Conservation (phyloP, 2,329 filamentous ascomycete species). For the Stachybotrys chartarum region DNA sequence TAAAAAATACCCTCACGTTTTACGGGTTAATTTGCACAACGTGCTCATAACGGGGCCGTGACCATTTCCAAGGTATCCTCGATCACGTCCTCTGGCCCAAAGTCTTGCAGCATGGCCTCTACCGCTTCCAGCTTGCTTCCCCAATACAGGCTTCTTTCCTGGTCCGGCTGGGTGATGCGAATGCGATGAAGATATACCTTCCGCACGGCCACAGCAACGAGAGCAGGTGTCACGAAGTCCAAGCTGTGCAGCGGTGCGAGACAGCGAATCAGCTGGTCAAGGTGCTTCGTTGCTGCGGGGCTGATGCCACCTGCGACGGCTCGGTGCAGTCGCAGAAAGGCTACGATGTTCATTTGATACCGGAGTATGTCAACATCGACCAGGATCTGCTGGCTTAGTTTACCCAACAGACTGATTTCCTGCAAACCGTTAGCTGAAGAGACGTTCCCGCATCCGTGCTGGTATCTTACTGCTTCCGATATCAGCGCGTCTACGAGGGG, state of each 20-base stretch:
- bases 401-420: conserved; percentile 53
- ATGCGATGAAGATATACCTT: conserved; percentile 90
- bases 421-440: conserved; percentile 17
- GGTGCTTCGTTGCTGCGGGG: conserved; percentile 70
- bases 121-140: conserved; percentile 73
- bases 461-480: conserved; percentile 31
- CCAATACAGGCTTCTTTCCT: conserved; percentile 88
- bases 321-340: conserved; percentile 82
- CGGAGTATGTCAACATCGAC: conserved; percentile 71
- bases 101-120: conserved; percentile 53
- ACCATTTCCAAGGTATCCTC: conserved; percentile 56
- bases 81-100: conserved; percentile 55
- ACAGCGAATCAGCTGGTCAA: conserved; percentile 60
- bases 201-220: conserved; percentile 72
- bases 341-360: conserved; percentile 81
- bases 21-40: conserved; percentile 20
- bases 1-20: conserved; percentile 12
- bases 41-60: conserved; percentile 36
- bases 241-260: conserved; percentile 77
- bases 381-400: conserved; percentile 49
- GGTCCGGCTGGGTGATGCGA: conserved; percentile 56
- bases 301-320: conserved; percentile 75
- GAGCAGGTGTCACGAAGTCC: conserved; percentile 73
- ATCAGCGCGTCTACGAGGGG: conserved; percentile 26
- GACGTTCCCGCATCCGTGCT: background rate